These are phyloP conservation scores for Nakaseomyces delphensis DNA, from an alignment of 1,139 yeast species.

Conservation along the genomic window DNA sequence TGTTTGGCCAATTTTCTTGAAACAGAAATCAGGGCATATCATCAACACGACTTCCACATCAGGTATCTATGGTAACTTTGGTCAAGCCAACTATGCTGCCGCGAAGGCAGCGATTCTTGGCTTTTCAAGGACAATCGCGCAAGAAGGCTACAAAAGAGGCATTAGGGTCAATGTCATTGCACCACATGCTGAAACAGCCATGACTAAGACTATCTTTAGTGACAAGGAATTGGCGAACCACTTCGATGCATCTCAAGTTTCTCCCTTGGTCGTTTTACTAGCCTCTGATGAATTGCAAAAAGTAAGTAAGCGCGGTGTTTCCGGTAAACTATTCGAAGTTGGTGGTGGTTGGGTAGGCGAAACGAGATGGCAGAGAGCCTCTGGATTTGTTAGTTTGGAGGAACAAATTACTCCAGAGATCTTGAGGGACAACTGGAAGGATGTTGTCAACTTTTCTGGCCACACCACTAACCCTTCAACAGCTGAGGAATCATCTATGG, in stretches of 20 bases:
- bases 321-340: conserved; percentile 61
- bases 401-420: conserved; percentile 58
- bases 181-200: conserved; percentile 96
- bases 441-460: conserved; percentile 57
- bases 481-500: conserved; percentile 72
- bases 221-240: conserved; percentile 66
- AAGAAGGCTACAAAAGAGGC: conserved; percentile 76
- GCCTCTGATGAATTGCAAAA: conserved; percentile 62
- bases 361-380: conserved; percentile 92
- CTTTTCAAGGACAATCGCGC: conserved; percentile 73
- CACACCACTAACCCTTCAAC: conserved; percentile 42
- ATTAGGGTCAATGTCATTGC: conserved; percentile 80
- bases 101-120: conserved; percentile 90
- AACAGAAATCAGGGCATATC: conserved; percentile 74
- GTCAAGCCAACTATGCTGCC: conserved; percentile 92
- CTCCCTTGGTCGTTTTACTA: conserved; percentile 76
- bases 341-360: conserved; percentile 95
- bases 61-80: conserved; percentile 95
- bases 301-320: conserved; percentile 28
- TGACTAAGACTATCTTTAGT: conserved; percentile 82
- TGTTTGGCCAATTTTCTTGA: conserved; percentile 83
- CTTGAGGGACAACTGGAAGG: conserved; percentile 57
- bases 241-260: conserved; percentile 82
- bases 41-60: conserved; percentile 91
- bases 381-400: conserved; percentile 60